Conservation (phyloP, 2,329 filamentous ascomycete genomes). For the Fusarium sp. region DNA sequence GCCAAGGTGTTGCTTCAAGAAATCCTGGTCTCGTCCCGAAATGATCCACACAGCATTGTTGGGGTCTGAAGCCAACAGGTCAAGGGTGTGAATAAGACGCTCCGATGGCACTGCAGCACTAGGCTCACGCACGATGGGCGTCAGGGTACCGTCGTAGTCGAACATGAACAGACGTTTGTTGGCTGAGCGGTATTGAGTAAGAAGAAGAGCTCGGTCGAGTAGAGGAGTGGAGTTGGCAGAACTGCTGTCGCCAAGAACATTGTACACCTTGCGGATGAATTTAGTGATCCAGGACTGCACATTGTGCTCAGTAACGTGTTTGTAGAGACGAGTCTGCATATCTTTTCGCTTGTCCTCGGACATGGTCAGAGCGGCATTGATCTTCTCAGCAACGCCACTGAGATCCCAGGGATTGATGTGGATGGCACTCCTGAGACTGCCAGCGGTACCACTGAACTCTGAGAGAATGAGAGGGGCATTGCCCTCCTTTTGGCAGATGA, state of each 20-base stretch:
- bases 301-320: conserved; percentile 85
- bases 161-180: conserved; percentile 94
- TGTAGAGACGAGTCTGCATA: conserved; percentile 80
- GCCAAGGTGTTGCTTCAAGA: conserved; percentile 91
- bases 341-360: conserved; percentile 68
- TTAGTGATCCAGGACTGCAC: conserved; percentile 87
- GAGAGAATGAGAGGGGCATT: conserved; percentile 92
- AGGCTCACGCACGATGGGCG: conserved; percentile 92
- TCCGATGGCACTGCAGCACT: conserved; percentile 88
- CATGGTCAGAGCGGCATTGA: conserved; percentile 85
- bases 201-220: conserved; percentile 77
- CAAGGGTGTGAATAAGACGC: conserved; percentile 81
- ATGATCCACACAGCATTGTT: conserved; percentile 98
- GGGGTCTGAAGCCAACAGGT: conserved; percentile 79
- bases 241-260: conserved; percentile 80
- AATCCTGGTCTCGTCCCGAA: conserved; percentile 90
- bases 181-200: conserved; percentile 78
- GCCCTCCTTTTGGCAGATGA: conserved; percentile 88
- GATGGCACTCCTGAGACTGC: conserved; percentile 84
- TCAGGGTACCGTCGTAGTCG: conserved; percentile 97
- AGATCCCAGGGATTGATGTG: conserved; percentile 98
- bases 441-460: conserved; percentile 94
- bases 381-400: conserved; percentile 81
- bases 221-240: conserved; percentile 81
- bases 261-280: conserved; percentile 81